Evolutionary conservation across 768 basidiomycete genomes (phyloP).

Genomic region (Tylopilus plumbeoviolaceoides): DNA sequence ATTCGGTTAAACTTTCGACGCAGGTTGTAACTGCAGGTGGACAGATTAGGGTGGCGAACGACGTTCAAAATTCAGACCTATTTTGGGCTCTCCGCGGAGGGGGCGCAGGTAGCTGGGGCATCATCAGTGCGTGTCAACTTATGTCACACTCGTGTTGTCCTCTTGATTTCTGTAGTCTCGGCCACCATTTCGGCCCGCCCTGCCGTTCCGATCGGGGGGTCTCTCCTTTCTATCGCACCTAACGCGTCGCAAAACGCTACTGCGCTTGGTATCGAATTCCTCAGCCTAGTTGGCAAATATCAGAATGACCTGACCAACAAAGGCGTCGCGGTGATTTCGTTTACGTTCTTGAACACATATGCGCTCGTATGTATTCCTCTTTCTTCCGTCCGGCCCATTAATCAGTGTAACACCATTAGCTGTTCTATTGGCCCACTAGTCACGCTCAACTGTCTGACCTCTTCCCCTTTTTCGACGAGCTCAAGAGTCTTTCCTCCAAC

Average conservation of each 20-base stretch:
- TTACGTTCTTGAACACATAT: slow-evolving; percentile 6
- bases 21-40: slow-evolving; percentile 41
- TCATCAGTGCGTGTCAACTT: slow-evolving; percentile 30
- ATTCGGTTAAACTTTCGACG: neutral
- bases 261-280: slow-evolving; percentile 16
- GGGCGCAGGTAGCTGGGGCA: slow-evolving; percentile 49
- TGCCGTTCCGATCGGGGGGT: slow-evolving; percentile 9
- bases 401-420: neutral
- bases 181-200: slow-evolving; percentile 13
- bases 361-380: slow-evolving; percentile 8
- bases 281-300: slow-evolving; percentile 15
- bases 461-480: slow-evolving; percentile 16
- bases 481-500: slow-evolving; percentile 6
- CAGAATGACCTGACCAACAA: slow-evolving; percentile 9
- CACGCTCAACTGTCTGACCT: slow-evolving; percentile 5
- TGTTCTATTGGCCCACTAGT: slow-evolving; percentile 13
- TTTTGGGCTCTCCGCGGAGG: slow-evolving; percentile 55
- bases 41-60: slow-evolving; percentile 36
- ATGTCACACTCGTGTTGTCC: neutral
- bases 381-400: neutral
- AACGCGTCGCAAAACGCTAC: slow-evolving; percentile 8
- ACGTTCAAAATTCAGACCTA: slow-evolving; percentile 40
- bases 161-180: slow-evolving; percentile 10
- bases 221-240: slow-evolving; percentile 10
- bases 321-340: slow-evolving; percentile 8